A percentile compares a stretch with the other conserved stretches of the same genome.
phyloP scores from a whole-genome alignment of 2,329 filamentous ascomycete genomes.

The Xylaria sp. region DNA sequence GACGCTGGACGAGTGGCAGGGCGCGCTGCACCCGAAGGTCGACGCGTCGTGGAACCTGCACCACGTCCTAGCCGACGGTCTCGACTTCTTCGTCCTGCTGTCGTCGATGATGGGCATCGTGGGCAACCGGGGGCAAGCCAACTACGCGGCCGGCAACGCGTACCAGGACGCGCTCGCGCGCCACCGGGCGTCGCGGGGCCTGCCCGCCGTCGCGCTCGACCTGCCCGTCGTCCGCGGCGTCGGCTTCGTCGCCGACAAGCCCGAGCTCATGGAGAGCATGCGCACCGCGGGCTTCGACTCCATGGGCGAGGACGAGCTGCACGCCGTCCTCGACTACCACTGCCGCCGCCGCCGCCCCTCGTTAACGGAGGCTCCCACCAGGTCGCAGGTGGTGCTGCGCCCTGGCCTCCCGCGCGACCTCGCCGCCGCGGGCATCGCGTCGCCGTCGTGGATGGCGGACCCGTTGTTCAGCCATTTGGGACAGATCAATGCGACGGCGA shows the following conservation, averaged over 20 bases:
- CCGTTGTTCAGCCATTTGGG: constrained; percentile 30
- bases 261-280: constrained; percentile 25
- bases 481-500: constrained; percentile 9
- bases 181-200: constrained; percentile 23
- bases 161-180: constrained; percentile 30
- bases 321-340: constrained; percentile 31
- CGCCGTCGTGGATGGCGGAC: constrained; percentile 28
- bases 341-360: constrained; percentile 22
- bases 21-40: constrained; percentile 43
- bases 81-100: constrained; percentile 27
- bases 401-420: constrained; percentile 31
- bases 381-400: constrained; percentile 31
- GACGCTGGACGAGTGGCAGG: constrained; percentile 41
- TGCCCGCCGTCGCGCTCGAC: constrained; percentile 25
- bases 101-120: constrained; percentile 29
- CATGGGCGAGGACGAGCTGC: constrained; percentile 16
- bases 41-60: constrained; percentile 49
- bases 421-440: constrained; percentile 24
- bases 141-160: constrained; percentile 29
- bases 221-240: constrained; percentile 23
- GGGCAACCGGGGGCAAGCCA: constrained; percentile 28
- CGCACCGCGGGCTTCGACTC: constrained; percentile 12
- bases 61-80: constrained; percentile 6
- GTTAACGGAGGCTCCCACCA: not conserved
- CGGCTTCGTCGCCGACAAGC: constrained; percentile 29